A percentile compares a stretch with the other conserved stretches of the same genome.
These are phyloP conservation scores for Fonsecaea nubica DNA, from an alignment of 2,329 filamentous ascomycete species.

Conservation along the genomic window DNA sequence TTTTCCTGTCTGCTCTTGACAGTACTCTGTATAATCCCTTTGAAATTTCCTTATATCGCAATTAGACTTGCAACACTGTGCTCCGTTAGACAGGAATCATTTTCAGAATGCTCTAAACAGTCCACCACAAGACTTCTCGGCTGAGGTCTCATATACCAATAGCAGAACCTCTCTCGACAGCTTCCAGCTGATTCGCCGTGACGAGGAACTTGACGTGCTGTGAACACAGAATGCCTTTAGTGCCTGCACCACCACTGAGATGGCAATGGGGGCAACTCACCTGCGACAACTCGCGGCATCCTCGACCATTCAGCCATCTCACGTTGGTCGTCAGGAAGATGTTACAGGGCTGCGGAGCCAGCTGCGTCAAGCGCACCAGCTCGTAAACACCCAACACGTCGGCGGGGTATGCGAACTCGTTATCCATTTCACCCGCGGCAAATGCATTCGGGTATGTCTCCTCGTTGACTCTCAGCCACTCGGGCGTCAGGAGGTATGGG, in stretches of 20 bases:
- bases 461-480: not conserved
- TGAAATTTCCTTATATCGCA: no score
- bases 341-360: not conserved
- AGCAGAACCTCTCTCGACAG: not conserved
- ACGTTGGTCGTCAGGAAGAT: not conserved
- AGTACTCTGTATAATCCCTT: no score
- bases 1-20: no score
- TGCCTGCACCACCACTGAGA: no score
- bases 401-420: not conserved
- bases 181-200: not conserved
- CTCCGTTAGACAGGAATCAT: no score
- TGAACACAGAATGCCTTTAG: not conserved
- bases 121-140: no score
- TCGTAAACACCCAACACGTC: not conserved
- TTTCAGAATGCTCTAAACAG: not conserved
- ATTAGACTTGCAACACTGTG: no score
- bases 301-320: not conserved
- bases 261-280: not conserved
- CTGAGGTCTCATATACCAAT: not conserved
- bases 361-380: not conserved
- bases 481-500: not conserved
- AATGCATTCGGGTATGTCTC: not conserved
- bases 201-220: slow-evolving; percentile 4
- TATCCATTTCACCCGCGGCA: not conserved
- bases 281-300: not conserved